Conservation (phyloP, 2,329 filamentous ascomycete species). For the Penicillium sp. region DNA sequence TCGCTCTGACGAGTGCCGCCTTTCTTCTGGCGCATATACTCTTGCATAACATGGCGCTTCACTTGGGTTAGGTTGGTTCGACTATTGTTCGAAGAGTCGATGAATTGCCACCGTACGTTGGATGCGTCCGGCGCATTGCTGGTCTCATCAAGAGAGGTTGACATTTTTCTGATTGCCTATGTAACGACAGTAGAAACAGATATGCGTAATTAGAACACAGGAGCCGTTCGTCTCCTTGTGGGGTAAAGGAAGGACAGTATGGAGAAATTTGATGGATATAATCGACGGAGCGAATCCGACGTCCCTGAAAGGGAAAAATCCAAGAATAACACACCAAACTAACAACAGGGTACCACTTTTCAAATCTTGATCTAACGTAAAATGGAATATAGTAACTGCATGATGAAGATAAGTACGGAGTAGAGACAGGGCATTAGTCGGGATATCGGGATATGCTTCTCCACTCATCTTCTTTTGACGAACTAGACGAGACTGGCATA, state of each 20-base stretch:
- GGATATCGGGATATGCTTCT: neutral
- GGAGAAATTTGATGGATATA: neutral
- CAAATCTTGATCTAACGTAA: neutral
- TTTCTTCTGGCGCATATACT: conserved; percentile 41
- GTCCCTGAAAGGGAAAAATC: neutral
- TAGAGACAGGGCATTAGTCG: neutral
- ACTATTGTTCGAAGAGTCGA: conserved; percentile 38
- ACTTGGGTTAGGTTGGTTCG: conserved; percentile 39
- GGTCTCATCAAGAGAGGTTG: conserved; percentile 8
- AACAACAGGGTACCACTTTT: neutral
- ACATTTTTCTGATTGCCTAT: conserved; percentile 9
- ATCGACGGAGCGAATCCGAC: neutral
- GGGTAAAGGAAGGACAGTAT: neutral
- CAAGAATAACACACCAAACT: neutral
- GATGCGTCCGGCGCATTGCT: conserved; percentile 4
- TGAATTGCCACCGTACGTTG: conserved; percentile 39
- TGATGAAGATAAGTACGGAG: neutral
- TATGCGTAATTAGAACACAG: neutral
- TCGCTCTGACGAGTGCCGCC: conserved; percentile 15
- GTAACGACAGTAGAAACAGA: neutral
- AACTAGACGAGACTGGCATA: conserved; percentile 4
- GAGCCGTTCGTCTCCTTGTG: neutral
- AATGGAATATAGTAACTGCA: neutral
- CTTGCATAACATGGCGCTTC: conserved; percentile 46
- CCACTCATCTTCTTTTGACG: neutral